Base-by-base conservation (phyloP, 495 filamentous ascomycete genomes). In the Tuber brumale region DNA sequence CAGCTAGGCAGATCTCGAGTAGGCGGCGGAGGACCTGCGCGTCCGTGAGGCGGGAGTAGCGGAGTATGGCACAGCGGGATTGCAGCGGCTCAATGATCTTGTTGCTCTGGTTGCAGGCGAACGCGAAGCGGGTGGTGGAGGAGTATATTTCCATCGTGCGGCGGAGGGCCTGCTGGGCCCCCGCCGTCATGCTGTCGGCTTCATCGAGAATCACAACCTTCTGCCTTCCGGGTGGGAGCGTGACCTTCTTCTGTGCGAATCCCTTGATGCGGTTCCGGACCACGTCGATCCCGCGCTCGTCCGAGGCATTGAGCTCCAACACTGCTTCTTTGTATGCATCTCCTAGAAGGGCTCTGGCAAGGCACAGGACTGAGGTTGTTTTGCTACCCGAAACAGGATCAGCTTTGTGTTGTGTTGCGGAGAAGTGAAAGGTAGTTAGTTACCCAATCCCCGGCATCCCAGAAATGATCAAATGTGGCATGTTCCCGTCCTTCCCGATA, bases 141-240 rank as follows among this genome's bases (percentile, higher is more conserved):
- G 92, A 94, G 86, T 99, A 98, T 79, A 99, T 99, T 86, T 99
- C 95, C 95, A 99, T 99, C 2, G 95, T 99, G 46, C 95, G 88
- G 35, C 95, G 91, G 39, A 99, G 88, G 3, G 95, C 95, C 85
- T 99, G 95, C 83, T 99, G 95, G 6, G 95, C 95, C 69, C 95
- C 95, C 45, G 91, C 90, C 0, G 95, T 99, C 95, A 99, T 99
- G 84, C 90, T 92, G 84, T 99, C 95, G 39, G 96, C 95, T 86
- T 99, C 95, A 84, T 99, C 95, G 39, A 99, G 91, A 77, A 99
- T 98, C 19, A 99, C 92, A 39, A 99, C 85, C 85, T 99, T 99
- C 82, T 99, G 95, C 70, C 94, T 89, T 39, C 95, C 95, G 2
- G 88, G 86, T 1, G 95, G 95, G 27, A 99, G 87, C 0, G 95